A percentile compares a stretch with the other conserved stretches of the same genome.
Conservation (phyloP, 2,329 filamentous ascomycete genomes). For the Paraconiothyrium sp. region DNA sequence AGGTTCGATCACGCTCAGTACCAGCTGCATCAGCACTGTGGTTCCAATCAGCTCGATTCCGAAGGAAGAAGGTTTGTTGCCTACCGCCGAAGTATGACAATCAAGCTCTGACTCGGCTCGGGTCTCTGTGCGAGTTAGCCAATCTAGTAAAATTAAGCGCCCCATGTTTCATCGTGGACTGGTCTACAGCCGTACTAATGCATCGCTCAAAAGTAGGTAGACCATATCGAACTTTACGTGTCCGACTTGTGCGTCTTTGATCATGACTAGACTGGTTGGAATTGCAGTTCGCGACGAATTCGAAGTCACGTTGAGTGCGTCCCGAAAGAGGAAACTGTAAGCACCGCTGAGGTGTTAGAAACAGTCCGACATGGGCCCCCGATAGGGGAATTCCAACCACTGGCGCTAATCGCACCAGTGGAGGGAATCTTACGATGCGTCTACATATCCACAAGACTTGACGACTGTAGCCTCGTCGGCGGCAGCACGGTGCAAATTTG, state of each 20-base stretch:
- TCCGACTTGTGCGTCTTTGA: neutral
- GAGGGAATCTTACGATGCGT: neutral
- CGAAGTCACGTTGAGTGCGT: neutral
- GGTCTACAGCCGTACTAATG: neutral
- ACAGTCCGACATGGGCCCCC: neutral
- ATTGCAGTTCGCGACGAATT: neutral
- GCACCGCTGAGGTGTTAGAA: conserved; percentile 5
- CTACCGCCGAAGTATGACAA: conserved; percentile 16
- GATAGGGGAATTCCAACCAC: conserved; percentile 6
- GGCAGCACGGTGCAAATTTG: neutral
- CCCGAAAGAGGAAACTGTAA: conserved; percentile 1
- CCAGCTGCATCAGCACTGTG: neutral
- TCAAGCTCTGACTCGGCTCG: neutral
- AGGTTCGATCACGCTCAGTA: neutral
- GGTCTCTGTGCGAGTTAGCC: neutral
- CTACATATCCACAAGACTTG: neutral
- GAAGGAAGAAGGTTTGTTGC: neutral
- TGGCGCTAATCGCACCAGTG: conserved; percentile 6
- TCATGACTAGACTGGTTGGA: neutral
- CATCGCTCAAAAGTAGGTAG: neutral
- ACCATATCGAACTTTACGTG: neutral
- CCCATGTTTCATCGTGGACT: neutral
- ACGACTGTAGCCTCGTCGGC: conserved; percentile 1
- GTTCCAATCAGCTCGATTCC: neutral
- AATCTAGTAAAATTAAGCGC: neutral